Evolutionary conservation across 140 eudicot genomes (phyloP).

Genomic region (Cichorium intybus): DNA sequence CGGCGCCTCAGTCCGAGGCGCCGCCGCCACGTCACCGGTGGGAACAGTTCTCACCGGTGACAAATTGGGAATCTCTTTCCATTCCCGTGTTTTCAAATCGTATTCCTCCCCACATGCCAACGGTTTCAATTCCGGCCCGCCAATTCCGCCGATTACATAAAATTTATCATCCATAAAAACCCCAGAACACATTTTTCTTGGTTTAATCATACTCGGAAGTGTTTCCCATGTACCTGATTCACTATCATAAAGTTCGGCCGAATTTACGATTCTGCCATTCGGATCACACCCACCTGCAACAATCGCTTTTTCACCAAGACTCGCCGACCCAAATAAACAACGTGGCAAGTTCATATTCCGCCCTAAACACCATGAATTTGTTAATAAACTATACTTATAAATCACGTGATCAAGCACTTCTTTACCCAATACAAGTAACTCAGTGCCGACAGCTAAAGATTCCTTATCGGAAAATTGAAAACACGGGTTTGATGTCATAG

Average conservation of each 20-base stretch:
- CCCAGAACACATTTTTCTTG: slow-evolving; percentile 67
- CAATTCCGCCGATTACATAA: slow-evolving; percentile 66
- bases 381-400: slow-evolving; percentile 44
- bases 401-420: slow-evolving; percentile 40
- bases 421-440: slow-evolving; percentile 66
- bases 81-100: slow-evolving; percentile 39
- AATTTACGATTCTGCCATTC: slow-evolving; percentile 39
- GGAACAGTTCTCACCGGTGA: slow-evolving; percentile 42
- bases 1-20: slow-evolving; percentile 33
- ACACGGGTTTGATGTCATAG: slow-evolving; percentile 40
- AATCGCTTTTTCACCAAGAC: slow-evolving; percentile 58
- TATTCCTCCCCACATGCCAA: slow-evolving; percentile 77
- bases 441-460: slow-evolving; percentile 76
- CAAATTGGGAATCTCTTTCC: slow-evolving; percentile 68
- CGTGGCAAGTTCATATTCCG: not conserved
- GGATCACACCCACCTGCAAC: slow-evolving; percentile 77
- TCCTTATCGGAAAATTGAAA: slow-evolving; percentile 66
- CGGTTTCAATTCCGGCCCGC: slow-evolving; percentile 37
- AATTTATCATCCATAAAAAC: slow-evolving; percentile 80
- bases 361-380: not conserved
- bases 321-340: not conserved
- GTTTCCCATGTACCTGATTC: slow-evolving; percentile 49
- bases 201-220: slow-evolving; percentile 57
- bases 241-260: slow-evolving; percentile 67
- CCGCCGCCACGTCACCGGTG: not conserved